These are phyloP conservation scores for Calonectria hawksworthii DNA, from an alignment of 2,329 filamentous ascomycete genomes.

Conservation along the genomic window DNA sequence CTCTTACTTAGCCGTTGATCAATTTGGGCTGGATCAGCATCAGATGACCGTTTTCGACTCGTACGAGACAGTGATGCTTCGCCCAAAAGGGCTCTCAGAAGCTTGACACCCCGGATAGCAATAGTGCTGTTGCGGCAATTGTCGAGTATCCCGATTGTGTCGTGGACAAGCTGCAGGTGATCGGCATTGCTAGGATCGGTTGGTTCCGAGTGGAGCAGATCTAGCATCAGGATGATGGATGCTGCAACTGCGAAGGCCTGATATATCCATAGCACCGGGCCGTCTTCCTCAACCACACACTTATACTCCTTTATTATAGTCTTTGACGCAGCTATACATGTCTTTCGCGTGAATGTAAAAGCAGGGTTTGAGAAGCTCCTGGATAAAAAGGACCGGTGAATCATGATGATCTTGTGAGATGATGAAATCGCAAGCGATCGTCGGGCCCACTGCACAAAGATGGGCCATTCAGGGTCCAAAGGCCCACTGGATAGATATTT, in stretches of 20 bases:
- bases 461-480: not conserved
- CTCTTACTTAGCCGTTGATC: not conserved
- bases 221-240: not conserved
- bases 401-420: conserved; percentile 1
- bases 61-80: not conserved
- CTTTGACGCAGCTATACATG: not conserved
- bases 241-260: not conserved
- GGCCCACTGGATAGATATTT: not conserved
- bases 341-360: not conserved
- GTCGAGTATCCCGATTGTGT: not conserved
- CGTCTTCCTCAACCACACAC: not conserved
- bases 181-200: not conserved
- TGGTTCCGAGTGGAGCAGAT: not conserved
- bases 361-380: conserved; percentile 1
- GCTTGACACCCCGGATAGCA: not conserved
- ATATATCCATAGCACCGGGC: not conserved
- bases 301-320: not conserved
- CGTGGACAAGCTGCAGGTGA: not conserved
- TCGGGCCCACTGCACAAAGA: not conserved
- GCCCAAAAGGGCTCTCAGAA: not conserved
- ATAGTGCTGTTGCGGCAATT: not conserved
- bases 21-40: not conserved
- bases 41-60: not conserved
- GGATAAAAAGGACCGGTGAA: not conserved
- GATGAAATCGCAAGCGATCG: not conserved